Evolutionary conservation across 1,284 basidiomycete species (phyloP).

Genomic region (Pseudozyma tsukubaensis): DNA sequence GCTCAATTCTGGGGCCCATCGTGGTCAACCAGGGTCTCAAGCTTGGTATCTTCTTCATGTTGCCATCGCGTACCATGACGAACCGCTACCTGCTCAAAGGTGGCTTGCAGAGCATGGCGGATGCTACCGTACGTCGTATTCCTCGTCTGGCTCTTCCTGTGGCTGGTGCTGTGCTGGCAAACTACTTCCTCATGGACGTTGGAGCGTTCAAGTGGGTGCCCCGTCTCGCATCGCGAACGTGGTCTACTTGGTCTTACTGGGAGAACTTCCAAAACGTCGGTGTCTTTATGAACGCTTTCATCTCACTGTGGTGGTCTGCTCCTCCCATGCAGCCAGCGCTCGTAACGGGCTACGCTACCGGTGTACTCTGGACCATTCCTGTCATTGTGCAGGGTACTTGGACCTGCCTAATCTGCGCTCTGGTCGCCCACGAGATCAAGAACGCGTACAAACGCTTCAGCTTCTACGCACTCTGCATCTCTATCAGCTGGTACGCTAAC

Average conservation of each 20-base stretch:
- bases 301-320: slow-evolving; percentile 60
- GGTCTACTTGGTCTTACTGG: slow-evolving; percentile 64
- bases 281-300: slow-evolving; percentile 55
- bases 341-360: slow-evolving; percentile 59
- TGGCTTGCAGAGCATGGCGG: slow-evolving; percentile 54
- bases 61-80: slow-evolving; percentile 60
- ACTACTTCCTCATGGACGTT: slow-evolving; percentile 62
- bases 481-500: slow-evolving; percentile 60
- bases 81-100: slow-evolving; percentile 61
- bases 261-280: slow-evolving; percentile 59
- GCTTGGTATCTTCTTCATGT: slow-evolving; percentile 62
- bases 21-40: slow-evolving; percentile 58
- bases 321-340: slow-evolving; percentile 54
- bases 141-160: slow-evolving; percentile 61
- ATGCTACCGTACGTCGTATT: slow-evolving; percentile 55
- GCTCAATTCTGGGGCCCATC: slow-evolving; percentile 51
- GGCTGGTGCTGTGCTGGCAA: slow-evolving; percentile 53
- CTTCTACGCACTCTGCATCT: slow-evolving; percentile 57
- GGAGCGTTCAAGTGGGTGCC: slow-evolving; percentile 61
- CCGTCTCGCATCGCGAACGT: slow-evolving; percentile 56
- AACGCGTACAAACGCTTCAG: slow-evolving; percentile 58
- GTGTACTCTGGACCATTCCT: slow-evolving; percentile 65
- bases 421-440: slow-evolving; percentile 61
- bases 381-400: slow-evolving; percentile 61
- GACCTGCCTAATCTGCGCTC: slow-evolving; percentile 56